These are phyloP conservation scores for Sclerotinia sclerotiorum DNA, from an alignment of 2,329 filamentous ascomycete species.

Conservation along the genomic window DNA sequence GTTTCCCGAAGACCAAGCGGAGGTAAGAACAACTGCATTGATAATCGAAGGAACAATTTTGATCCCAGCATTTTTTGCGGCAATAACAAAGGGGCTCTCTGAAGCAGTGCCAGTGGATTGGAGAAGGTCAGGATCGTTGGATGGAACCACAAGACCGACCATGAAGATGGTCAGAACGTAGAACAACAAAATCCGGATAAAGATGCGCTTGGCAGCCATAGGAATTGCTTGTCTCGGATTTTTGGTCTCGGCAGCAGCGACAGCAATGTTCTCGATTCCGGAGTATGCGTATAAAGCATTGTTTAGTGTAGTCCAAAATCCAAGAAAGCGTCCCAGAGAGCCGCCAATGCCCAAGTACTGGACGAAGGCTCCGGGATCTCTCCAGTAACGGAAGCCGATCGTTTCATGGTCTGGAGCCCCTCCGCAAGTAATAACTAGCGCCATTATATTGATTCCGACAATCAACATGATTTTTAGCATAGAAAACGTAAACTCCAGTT, in stretches of 20 bases:
- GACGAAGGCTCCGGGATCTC: slow-evolving; percentile 63
- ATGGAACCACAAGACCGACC: slow-evolving; percentile 58
- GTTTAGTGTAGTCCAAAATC: slow-evolving; percentile 46
- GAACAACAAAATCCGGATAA: slow-evolving; percentile 56
- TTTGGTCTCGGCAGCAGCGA: slow-evolving; percentile 55
- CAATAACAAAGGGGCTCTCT: slow-evolving; percentile 68
- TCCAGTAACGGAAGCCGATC: slow-evolving; percentile 55
- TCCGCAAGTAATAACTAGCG: slow-evolving; percentile 48
- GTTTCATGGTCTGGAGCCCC: slow-evolving; percentile 58
- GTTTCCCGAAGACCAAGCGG: slow-evolving; percentile 69
- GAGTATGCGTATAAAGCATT: slow-evolving; percentile 50
- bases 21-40: slow-evolving; percentile 74
- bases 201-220: slow-evolving; percentile 50
- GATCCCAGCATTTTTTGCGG: slow-evolving; percentile 66
- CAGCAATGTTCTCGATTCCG: slow-evolving; percentile 52
- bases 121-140: slow-evolving; percentile 51
- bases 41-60: slow-evolving; percentile 67
- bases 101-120: slow-evolving; percentile 49
- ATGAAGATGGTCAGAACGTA: slow-evolving; percentile 49
- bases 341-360: slow-evolving; percentile 58
- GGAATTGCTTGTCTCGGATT: slow-evolving; percentile 55
- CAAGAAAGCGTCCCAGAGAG: slow-evolving; percentile 59
- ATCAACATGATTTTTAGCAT: slow-evolving; percentile 61
- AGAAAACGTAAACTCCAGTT: slow-evolving; percentile 55
- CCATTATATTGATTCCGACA: slow-evolving; percentile 60